A percentile compares a stretch with the other conserved stretches of the same genome.
These are phyloP conservation scores for Hsuehochloa calcarea DNA, from an alignment of 176 grass and related monocot genomes.

Conservation along the genomic window DNA sequence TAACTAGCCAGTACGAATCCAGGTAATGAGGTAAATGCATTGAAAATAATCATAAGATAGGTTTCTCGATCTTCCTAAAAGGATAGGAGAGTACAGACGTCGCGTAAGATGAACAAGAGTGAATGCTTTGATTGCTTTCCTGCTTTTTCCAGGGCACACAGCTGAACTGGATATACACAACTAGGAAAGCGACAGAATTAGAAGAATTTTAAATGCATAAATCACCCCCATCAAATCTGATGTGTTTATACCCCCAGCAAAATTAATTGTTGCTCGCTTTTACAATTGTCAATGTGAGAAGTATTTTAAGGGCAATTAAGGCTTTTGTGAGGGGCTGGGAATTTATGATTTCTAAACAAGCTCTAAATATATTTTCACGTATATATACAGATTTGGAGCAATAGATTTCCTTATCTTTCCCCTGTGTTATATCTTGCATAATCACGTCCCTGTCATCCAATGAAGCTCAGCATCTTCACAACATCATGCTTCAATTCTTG, in stretches of 20 bases:
- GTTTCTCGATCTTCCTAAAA: background rate
- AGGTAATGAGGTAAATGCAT: background rate
- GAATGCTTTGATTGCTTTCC: background rate
- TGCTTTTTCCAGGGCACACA: background rate
- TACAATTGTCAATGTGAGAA: background rate
- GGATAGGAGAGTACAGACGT: background rate
- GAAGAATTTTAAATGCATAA: background rate
- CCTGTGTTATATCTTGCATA: background rate
- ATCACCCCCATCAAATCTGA: background rate
- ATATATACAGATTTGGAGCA: background rate
- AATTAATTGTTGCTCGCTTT: background rate
- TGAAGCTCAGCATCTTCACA: background rate
- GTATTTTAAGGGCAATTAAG: background rate
- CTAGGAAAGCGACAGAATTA: constrained; percentile 2
- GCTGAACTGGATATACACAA: background rate
- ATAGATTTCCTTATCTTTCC: background rate
- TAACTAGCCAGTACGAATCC: background rate
- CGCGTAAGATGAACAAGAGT: background rate
- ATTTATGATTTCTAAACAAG: too few species aligned
- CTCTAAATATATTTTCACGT: too few species aligned
- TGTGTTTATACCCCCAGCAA: background rate
- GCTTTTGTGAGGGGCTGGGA: too few species aligned
- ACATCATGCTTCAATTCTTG: background rate
- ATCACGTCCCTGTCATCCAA: constrained; percentile 15
- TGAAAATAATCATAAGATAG: background rate